These are phyloP conservation scores for Leccinum ponderosum DNA, from an alignment of 1,284 basidiomycete genomes.

Conservation along the genomic window DNA sequence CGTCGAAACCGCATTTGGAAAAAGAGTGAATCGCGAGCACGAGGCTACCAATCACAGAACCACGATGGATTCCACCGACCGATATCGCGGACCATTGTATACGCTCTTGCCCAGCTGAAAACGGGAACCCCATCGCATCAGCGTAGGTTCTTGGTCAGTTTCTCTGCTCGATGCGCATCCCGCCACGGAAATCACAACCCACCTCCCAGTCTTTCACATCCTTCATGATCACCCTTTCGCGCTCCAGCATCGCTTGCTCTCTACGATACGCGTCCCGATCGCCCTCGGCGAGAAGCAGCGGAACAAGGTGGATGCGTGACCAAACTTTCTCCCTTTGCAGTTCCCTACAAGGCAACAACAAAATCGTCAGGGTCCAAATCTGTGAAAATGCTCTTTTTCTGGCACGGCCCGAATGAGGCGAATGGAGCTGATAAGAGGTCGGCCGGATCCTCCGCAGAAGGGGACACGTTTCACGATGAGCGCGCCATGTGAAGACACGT, in stretches of 20 bases:
- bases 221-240: conserved; percentile 95
- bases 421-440: conserved; percentile 47
- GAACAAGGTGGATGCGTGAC: conserved; percentile 95
- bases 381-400: conserved; percentile 41
- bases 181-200: conserved; percentile 38
- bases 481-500: conserved; percentile 50
- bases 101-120: conserved; percentile 76
- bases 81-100: conserved; percentile 85
- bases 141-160: conserved; percentile 23
- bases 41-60: conserved; percentile 48
- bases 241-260: conserved; percentile 72
- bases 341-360: conserved; percentile 63
- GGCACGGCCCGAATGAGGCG: conserved; percentile 38
- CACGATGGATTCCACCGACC: conserved; percentile 61
- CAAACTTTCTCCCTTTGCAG: conserved; percentile 92
- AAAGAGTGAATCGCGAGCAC: conserved; percentile 8
- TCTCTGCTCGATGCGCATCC: conserved; percentile 23
- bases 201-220: conserved; percentile 96
- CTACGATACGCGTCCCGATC: conserved; percentile 91
- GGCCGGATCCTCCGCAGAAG: conserved; percentile 60
- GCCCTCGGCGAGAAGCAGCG: conserved; percentile 88
- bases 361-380: conserved; percentile 36
- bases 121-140: conserved; percentile 6
- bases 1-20: conserved; percentile 13
- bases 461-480: conserved; percentile 33